Percentiles rank a stretch among this genome's conserved stretches.
Evolutionary conservation across 345 rosid species (phyloP).

Genomic region (Microcos paniculata): DNA sequence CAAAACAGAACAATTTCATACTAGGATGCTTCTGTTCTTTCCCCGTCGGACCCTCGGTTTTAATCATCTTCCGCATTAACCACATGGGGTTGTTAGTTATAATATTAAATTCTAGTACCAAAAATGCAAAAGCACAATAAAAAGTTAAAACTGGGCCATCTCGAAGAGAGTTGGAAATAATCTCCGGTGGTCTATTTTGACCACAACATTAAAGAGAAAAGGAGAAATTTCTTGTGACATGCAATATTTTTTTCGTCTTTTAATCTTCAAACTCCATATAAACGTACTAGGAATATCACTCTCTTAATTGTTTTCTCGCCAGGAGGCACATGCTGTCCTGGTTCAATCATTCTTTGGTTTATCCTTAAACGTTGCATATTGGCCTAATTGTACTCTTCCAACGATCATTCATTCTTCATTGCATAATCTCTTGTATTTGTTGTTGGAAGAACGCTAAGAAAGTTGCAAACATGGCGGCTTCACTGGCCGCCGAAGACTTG

Average conservation of each 20-base stretch:
- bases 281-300: neutral
- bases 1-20: neutral
- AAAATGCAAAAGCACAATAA: neutral
- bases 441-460: neutral
- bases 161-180: neutral
- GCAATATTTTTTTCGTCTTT: neutral
- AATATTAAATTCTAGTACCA: neutral
- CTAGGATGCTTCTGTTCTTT: no score
- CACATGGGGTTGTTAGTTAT: neutral
- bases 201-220: neutral
- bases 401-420: neutral
- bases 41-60: neutral
- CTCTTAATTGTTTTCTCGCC: neutral
- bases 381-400: neutral
- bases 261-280: neutral
- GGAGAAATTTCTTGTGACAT: neutral
- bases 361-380: neutral
- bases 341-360: neutral
- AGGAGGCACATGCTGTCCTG: neutral
- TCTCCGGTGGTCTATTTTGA: neutral
- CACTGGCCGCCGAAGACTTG: constrained; percentile 28
- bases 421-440: neutral
- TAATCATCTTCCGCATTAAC: neutral
- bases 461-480: constrained; percentile 26
- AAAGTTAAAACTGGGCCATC: neutral